These are phyloP conservation scores for Eucalyptus rudis DNA, from an alignment of 345 rosid species.

Conservation along the genomic window DNA sequence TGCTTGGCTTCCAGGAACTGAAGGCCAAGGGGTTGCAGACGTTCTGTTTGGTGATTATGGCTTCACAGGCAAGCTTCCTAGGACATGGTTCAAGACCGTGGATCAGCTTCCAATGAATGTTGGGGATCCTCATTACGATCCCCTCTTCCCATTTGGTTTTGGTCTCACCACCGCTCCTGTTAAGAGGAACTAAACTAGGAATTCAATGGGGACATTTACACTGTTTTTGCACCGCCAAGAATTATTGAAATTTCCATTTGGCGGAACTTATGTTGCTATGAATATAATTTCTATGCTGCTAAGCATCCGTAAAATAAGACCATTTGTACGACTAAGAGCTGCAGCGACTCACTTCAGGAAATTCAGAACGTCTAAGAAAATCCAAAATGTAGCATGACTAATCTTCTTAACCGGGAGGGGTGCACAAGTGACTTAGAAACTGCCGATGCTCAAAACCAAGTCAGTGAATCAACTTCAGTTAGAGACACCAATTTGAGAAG, in stretches of 20 bases:
- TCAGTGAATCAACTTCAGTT: neutral
- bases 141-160: constrained; percentile 57
- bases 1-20: constrained; percentile 75
- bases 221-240: neutral
- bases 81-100: constrained; percentile 60
- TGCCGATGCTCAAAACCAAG: neutral
- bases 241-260: neutral
- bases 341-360: neutral
- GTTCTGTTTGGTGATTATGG: constrained; percentile 60
- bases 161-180: constrained; percentile 29
- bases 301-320: neutral
- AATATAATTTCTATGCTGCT: neutral
- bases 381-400: neutral
- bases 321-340: neutral
- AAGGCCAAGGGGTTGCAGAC: constrained; percentile 66
- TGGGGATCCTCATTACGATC: constrained; percentile 51
- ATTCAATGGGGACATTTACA: neutral
- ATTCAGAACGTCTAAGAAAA: neutral
- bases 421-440: neutral
- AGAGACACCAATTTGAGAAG: neutral
- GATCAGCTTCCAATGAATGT: constrained; percentile 72
- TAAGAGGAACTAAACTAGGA: neutral
- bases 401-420: neutral
- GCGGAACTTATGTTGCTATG: neutral
- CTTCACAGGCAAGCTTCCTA: constrained; percentile 49